Conservation (phyloP, 1,284 basidiomycete species). For the Lignosus rhinocerotis region DNA sequence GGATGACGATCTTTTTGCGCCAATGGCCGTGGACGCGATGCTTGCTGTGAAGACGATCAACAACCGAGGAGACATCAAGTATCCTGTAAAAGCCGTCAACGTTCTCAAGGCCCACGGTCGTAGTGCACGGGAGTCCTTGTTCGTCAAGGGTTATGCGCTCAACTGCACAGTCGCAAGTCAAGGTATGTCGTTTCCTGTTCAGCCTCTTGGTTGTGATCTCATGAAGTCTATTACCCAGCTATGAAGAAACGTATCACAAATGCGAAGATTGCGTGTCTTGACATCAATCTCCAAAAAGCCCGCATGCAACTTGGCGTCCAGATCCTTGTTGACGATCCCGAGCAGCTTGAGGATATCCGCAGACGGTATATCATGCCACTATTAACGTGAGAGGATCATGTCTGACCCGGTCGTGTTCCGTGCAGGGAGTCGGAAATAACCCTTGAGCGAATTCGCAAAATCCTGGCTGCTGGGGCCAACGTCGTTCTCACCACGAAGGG, state of each 20-base stretch:
- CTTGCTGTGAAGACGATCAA: slow-evolving; percentile 96
- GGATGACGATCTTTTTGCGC: slow-evolving; percentile 97
- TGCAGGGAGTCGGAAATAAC: slow-evolving; percentile 94
- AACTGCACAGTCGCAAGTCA: slow-evolving; percentile 99
- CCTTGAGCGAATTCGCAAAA: slow-evolving; percentile 94
- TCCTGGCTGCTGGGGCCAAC: slow-evolving; percentile 94
- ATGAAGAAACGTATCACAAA: slow-evolving; percentile 96
- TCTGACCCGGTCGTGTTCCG: neutral
- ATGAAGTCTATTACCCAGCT: slow-evolving; percentile 49
- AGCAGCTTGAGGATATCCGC: slow-evolving; percentile 96
- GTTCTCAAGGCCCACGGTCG: slow-evolving; percentile 98
- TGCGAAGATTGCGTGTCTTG: slow-evolving; percentile 98
- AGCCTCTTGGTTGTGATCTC: neutral
- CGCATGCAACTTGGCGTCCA: slow-evolving; percentile 99
- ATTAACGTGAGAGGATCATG: neutral
- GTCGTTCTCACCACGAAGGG: slow-evolving; percentile 98
- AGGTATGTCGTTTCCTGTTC: slow-evolving; percentile 51
- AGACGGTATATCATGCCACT: slow-evolving; percentile 59
- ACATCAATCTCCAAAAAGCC: slow-evolving; percentile 97
- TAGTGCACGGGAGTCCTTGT: slow-evolving; percentile 93
- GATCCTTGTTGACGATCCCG: slow-evolving; percentile 96
- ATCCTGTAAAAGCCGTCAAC: slow-evolving; percentile 99
- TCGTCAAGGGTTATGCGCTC: slow-evolving; percentile 95
- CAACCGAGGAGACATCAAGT: slow-evolving; percentile 94
- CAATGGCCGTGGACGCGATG: slow-evolving; percentile 99